Conservation (phyloP, 2,329 filamentous ascomycete genomes). For the Diplodia scrobiculata region DNA sequence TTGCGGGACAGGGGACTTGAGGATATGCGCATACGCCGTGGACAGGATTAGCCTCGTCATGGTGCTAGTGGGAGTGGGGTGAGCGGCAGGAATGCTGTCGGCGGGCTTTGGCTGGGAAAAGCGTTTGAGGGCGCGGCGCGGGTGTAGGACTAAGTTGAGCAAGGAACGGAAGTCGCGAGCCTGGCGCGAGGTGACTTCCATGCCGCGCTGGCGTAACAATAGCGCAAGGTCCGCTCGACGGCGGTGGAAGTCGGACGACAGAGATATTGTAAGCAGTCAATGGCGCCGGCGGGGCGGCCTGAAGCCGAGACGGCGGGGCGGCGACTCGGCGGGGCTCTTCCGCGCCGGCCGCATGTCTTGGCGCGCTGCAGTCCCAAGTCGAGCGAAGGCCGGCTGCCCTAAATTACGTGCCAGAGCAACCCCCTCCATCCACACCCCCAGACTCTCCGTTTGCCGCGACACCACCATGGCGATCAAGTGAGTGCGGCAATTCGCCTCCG, state of each 20-base stretch:
- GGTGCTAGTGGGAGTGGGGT: slow-evolving; percentile 4
- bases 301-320: slow-evolving; percentile 3
- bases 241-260: slow-evolving; percentile 14
- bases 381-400: background rate
- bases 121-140: slow-evolving; percentile 5
- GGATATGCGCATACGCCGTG: slow-evolving; percentile 68
- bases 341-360: slow-evolving; percentile 11
- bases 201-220: slow-evolving; percentile 15
- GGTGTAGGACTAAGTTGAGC: slow-evolving; percentile 20
- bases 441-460: slow-evolving; percentile 10
- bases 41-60: slow-evolving; percentile 75
- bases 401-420: slow-evolving; percentile 9
- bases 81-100: slow-evolving; percentile 13
- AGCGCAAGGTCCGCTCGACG: background rate
- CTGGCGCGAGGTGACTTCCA: slow-evolving; percentile 29
- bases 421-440: slow-evolving; percentile 1
- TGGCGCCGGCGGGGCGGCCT: slow-evolving; percentile 6
- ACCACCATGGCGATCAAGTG: slow-evolving; percentile 60
- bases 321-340: slow-evolving; percentile 19
- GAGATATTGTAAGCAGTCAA: slow-evolving; percentile 19
- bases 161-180: slow-evolving; percentile 32
- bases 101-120: slow-evolving; percentile 2
- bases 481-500: slow-evolving; percentile 32
- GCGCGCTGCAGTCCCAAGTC: background rate
- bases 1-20: slow-evolving; percentile 31